A percentile compares a stretch with the other conserved stretches of the same genome.
These are phyloP conservation scores for Raffaelea deltoideospora DNA, from an alignment of 2,329 filamentous ascomycete species.

Conservation along the genomic window DNA sequence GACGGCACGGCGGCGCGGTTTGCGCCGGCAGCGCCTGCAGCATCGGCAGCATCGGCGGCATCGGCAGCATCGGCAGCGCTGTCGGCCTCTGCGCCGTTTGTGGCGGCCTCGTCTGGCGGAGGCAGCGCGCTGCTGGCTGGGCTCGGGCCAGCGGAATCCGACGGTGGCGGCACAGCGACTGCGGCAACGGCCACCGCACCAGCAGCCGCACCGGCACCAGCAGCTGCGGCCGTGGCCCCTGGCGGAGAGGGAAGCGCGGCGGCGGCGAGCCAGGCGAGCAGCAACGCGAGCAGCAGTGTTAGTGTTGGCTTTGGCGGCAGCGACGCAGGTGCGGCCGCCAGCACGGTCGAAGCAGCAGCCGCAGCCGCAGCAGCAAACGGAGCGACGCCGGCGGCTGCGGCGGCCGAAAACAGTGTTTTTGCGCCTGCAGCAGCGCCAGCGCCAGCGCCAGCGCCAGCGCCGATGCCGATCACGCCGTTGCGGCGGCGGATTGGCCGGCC, in stretches of 20 bases:
- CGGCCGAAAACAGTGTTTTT: constrained; percentile 17
- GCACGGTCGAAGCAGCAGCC: neutral
- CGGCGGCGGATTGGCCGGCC: constrained; percentile 27
- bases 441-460: neutral
- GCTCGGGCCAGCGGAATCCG: too few relatives aligned
- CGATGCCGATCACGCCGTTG: constrained; percentile 6
- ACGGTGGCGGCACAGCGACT: too few relatives aligned
- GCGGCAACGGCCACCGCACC: constrained; percentile 23
- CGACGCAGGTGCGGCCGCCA: neutral
- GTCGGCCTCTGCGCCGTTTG: too few relatives aligned
- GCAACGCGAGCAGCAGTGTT: too few relatives aligned
- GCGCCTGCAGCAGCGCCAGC: constrained; percentile 19
- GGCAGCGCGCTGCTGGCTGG: too few relatives aligned
- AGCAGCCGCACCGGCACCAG: constrained; percentile 20
- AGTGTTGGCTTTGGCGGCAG: too few relatives aligned
- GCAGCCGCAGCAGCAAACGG: constrained; percentile 22
- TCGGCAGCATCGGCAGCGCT: constrained; percentile 24
- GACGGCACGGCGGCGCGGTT: constrained; percentile 51
- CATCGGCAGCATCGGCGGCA: constrained; percentile 18
- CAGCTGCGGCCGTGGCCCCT: too few relatives aligned
- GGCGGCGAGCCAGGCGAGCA: neutral
- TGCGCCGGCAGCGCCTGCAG: constrained; percentile 20
- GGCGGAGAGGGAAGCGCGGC: neutral
- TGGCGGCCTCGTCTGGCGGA: too few relatives aligned
- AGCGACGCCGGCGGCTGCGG: constrained; percentile 12